These are phyloP conservation scores for Aspergillus sp. DNA, from an alignment of 2,329 filamentous ascomycete genomes.

Conservation along the genomic window DNA sequence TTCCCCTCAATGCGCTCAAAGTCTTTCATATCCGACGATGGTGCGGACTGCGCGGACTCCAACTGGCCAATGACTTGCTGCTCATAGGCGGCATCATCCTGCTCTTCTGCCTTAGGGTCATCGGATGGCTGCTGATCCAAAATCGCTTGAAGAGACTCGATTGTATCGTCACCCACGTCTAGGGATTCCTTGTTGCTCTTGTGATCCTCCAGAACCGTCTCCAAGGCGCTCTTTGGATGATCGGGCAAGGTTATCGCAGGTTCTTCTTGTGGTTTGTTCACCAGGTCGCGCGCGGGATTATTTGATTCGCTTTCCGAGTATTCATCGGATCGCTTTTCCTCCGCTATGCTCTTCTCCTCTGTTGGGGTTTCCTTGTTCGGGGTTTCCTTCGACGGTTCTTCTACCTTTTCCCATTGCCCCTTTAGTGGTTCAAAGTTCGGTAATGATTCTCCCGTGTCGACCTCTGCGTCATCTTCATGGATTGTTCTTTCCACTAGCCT, in stretches of 20 bases:
- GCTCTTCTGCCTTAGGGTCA: constrained; percentile 32
- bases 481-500: constrained; percentile 24
- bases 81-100: constrained; percentile 39
- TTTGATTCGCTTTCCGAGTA: neutral
- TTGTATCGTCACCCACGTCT: constrained; percentile 49
- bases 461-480: constrained; percentile 32
- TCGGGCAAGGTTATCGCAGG: constrained; percentile 40
- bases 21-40: constrained; percentile 30
- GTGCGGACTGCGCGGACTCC: constrained; percentile 23
- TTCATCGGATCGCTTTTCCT: constrained; percentile 3
- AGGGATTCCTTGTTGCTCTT: constrained; percentile 44
- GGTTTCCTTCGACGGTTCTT: constrained; percentile 9
- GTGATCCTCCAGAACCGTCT: constrained; percentile 46
- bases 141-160: constrained; percentile 50
- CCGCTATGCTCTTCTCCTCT: constrained; percentile 18
- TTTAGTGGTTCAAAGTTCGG: constrained; percentile 17
- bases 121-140: constrained; percentile 37
- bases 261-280: constrained; percentile 14
- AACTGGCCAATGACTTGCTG: constrained; percentile 34
- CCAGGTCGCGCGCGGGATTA: neutral
- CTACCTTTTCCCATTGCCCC: constrained; percentile 7
- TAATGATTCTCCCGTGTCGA: constrained; percentile 17
- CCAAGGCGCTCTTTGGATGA: constrained; percentile 48
- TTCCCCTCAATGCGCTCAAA: constrained; percentile 46
- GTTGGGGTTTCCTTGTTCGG: constrained; percentile 10